Base-by-base conservation (phyloP, 306 rosid species). In the Quercus engelmannii region DNA sequence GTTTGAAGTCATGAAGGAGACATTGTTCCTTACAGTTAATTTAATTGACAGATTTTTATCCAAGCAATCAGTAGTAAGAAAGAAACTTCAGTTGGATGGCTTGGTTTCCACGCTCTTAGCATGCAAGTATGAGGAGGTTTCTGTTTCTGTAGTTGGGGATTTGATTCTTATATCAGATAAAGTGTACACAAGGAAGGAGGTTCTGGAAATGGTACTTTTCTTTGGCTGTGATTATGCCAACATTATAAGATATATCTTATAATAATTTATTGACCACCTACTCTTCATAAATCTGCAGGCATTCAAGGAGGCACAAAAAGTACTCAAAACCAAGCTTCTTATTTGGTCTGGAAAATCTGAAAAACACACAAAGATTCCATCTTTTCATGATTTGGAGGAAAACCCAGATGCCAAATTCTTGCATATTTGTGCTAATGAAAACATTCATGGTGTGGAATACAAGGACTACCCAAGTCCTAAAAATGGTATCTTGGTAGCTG, bases 61-160 rank as follows among this genome's bases (percentile, higher is more conserved):
- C 28, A 84, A 86, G 74, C 87, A 88, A 55, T 71, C 85, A 25
- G 89, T 93, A 8, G 83, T 90, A 25, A 91, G 99, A 81, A 96
- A 89, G 92, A 90, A 96, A 78, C 99, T 96, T 83, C 99, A 96
- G 81, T 78, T 96, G 86, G 98, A 93, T 75, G 99, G 98, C 8
- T 76, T 93, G 84, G 98, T 96, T 77, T 94, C 98, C 43, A 89
- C 93, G 99, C 99, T 96, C 61, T 83, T 96, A 80, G 98, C 99
- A 20, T 93, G 97, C 90, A 96, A 96, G 68, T 91, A 96, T 67
- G 99, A 96, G 78, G 99, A 96, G 74, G 99, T 90, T 80, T 91
- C 96, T 4, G 96, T 91, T 26, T 98, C 99, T 33, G 82, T 93
- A 26, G 96, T 93, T 0, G 92, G 91, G 11, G 99, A 96, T 89